phyloP scores from a whole-genome alignment of 148 eudicot genomes.

The Pouteria glomerata region DNA sequence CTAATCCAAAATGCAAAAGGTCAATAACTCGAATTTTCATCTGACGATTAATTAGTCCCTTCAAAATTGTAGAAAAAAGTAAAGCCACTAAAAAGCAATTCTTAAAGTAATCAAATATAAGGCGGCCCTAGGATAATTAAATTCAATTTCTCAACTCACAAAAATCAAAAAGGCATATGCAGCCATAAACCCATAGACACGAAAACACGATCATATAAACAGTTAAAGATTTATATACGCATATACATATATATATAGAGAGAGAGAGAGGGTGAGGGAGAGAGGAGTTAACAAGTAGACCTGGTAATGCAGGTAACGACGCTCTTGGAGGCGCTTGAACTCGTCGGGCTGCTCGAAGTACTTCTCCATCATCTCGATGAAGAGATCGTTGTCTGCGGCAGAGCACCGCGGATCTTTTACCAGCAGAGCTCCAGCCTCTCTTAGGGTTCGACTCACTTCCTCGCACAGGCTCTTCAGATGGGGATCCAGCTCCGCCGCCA shows the following conservation, averaged over 20 bases:
- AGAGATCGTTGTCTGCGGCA: conserved; percentile 67
- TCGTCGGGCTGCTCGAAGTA: conserved; percentile 63
- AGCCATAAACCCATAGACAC: no score
- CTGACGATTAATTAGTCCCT: not conserved
- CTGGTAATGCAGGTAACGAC: conserved; percentile 89
- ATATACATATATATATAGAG: not conserved
- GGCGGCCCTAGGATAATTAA: not conserved
- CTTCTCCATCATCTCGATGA: conserved; percentile 91
- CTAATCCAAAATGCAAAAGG: not conserved
- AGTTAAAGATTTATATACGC: not conserved
- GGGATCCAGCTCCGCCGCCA: conserved; percentile 13
- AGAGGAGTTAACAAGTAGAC: conserved; percentile 12
- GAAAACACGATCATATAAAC: not conserved
- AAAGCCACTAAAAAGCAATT: not conserved
- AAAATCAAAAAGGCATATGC: no score
- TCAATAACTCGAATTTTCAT: not conserved
- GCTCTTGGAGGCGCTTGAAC: conserved; percentile 73
- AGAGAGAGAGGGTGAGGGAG: no score
- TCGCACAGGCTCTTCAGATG: conserved; percentile 37
- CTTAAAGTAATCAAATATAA: not conserved
- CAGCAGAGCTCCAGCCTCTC: conserved; percentile 79
- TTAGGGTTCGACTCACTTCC: conserved; percentile 71
- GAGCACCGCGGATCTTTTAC: conserved; percentile 85
- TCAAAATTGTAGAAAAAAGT: not conserved
- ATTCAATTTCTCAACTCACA: not conserved